Percentiles rank a stretch among this genome's conserved stretches.
phyloP scores from a whole-genome alignment of 2,329 filamentous ascomycete genomes.

The Ceratocystis papillata region DNA sequence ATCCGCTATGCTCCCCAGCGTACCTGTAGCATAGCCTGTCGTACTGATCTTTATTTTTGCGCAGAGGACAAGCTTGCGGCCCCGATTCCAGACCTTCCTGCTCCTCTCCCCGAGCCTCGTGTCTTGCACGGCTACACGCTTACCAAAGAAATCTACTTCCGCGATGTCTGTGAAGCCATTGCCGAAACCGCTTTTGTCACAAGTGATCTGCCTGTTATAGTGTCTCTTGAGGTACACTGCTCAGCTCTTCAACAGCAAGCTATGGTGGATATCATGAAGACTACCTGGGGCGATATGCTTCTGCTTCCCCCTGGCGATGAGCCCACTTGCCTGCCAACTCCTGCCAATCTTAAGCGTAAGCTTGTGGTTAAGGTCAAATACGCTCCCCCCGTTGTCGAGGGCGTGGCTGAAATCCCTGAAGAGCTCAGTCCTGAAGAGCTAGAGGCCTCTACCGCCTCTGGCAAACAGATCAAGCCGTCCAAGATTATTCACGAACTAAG shows the following conservation, averaged over 20 bases:
- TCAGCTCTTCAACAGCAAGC: slow-evolving; percentile 66
- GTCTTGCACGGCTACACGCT: slow-evolving; percentile 84
- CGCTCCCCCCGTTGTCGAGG: slow-evolving; percentile 35
- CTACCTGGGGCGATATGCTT: slow-evolving; percentile 66
- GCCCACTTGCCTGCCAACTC: slow-evolving; percentile 49
- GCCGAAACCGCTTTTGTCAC: slow-evolving; percentile 64
- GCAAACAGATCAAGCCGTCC: slow-evolving; percentile 38
- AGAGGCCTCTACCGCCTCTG: slow-evolving; percentile 36
- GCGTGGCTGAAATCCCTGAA: slow-evolving; percentile 28
- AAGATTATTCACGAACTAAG: slow-evolving; percentile 66
- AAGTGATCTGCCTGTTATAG: slow-evolving; percentile 74
- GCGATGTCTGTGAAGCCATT: slow-evolving; percentile 73
- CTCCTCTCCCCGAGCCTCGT: slow-evolving; percentile 51
- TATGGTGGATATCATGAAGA: slow-evolving; percentile 87
- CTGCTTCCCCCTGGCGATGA: slow-evolving; percentile 45
- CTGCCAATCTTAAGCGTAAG: slow-evolving; percentile 59
- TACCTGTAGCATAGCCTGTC: slow-evolving; percentile 26
- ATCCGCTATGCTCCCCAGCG: background rate
- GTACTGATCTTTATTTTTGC: background rate
- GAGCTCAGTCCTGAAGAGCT: slow-evolving; percentile 33
- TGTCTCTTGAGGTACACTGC: slow-evolving; percentile 89
- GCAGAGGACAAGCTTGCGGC: slow-evolving; percentile 19
- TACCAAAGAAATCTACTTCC: slow-evolving; percentile 78
- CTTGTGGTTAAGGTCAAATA: slow-evolving; percentile 80
- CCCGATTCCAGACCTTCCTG: slow-evolving; percentile 21